Evolutionary conservation across 75 land plant genomes (phyloP).

Genomic region (Cupressus sempervirens): DNA sequence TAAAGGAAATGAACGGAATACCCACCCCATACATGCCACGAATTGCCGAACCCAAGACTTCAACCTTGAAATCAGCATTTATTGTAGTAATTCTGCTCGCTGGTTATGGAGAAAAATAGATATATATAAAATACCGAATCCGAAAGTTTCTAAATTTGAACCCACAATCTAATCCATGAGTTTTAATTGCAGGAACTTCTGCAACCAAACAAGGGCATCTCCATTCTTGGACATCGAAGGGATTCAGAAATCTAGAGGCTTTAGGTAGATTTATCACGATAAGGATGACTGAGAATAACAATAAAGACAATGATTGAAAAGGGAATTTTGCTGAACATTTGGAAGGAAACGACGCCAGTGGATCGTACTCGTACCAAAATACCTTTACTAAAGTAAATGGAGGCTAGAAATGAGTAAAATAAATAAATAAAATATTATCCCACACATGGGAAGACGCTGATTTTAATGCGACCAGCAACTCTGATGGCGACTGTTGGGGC

Average conservation of each 20-base stretch:
- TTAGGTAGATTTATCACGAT: too few relatives aligned
- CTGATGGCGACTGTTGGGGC: neutral
- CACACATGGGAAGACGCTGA: neutral
- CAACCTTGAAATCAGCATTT: slow-evolving; percentile 5
- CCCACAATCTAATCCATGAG: neutral
- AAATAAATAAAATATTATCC: too few relatives aligned
- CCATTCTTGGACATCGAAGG: neutral
- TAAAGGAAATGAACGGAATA: neutral
- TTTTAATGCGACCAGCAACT: neutral
- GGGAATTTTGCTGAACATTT: neutral
- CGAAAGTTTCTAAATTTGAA: neutral
- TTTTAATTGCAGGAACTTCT: neutral
- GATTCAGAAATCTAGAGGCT: neutral
- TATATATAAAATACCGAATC: neutral
- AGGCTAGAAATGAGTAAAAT: too few relatives aligned
- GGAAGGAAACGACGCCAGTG: neutral
- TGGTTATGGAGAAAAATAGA: neutral
- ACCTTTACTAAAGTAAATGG: too few relatives aligned
- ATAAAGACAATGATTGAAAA: neutral
- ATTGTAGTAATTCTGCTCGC: neutral
- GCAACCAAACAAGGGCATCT: neutral
- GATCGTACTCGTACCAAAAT: too few relatives aligned
- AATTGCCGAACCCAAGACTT: neutral
- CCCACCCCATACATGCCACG: slow-evolving; percentile 7
- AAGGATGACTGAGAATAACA: neutral